Evolutionary conservation across 2,329 filamentous ascomycete genomes (phyloP).

Genomic region (Thelonectria blattea): DNA sequence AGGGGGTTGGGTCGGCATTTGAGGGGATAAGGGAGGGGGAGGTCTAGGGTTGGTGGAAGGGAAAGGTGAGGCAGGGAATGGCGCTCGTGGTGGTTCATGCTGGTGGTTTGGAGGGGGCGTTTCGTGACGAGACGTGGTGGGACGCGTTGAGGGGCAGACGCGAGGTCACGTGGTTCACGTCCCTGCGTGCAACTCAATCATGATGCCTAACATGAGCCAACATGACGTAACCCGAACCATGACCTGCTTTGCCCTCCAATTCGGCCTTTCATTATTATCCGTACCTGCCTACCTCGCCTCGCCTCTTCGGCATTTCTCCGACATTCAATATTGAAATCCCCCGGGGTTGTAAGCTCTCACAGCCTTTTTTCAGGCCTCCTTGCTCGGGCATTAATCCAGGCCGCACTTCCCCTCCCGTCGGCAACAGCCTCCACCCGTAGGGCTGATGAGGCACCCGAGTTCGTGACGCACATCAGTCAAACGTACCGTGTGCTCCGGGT

Average conservation of each 20-base stretch:
- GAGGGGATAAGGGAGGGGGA: background rate
- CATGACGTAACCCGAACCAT: slow-evolving; percentile 12
- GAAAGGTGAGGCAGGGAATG: background rate
- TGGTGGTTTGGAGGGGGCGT: background rate
- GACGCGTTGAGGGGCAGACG: slow-evolving; percentile 35
- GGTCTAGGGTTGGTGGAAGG: too few species aligned
- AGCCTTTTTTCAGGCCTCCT: background rate
- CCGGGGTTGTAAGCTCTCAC: background rate
- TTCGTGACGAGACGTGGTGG: background rate
- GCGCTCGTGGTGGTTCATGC: too few species aligned
- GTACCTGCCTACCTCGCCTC: background rate
- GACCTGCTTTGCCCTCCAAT: background rate
- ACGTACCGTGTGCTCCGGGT: slow-evolving; percentile 1
- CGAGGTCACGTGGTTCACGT: slow-evolving; percentile 34
- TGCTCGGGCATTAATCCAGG: background rate
- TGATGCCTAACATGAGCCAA: background rate
- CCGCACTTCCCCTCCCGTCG: slow-evolving; percentile 24
- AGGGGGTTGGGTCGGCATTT: slow-evolving; percentile 2
- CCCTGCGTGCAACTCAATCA: background rate
- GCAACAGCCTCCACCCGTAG: slow-evolving; percentile 40
- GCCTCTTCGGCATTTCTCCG: too few species aligned
- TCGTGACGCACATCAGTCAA: slow-evolving; percentile 32
- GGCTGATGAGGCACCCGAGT: slow-evolving; percentile 38
- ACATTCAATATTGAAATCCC: too few species aligned
- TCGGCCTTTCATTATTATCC: too few species aligned